A percentile compares a stretch with the other conserved stretches of the same genome.
These are phyloP conservation scores for Nitzschia putrida DNA, from an alignment of 108 stramenopile genomes.

Conservation along the genomic window DNA sequence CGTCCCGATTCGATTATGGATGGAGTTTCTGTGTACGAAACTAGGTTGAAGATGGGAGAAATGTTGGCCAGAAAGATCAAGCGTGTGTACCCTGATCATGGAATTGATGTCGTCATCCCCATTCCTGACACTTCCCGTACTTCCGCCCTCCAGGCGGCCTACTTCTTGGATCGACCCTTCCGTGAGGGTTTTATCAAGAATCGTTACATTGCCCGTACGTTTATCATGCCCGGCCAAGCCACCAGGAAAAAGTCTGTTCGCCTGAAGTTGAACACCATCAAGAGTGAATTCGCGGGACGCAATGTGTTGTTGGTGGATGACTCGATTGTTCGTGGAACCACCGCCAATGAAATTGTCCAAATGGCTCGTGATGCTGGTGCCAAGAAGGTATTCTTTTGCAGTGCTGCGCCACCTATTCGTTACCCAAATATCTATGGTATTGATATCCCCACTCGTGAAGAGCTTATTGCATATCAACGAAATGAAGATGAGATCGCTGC, in stretches of 20 bases:
- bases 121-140: conserved; percentile 98
- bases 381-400: conserved; percentile 90
- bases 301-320: conserved; percentile 97
- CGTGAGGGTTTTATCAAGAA: conserved; percentile 99
- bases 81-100: conserved; percentile 85
- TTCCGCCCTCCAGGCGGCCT: conserved; percentile 92
- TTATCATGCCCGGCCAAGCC: conserved; percentile 99
- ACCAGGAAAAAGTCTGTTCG: conserved; percentile 95
- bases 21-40: conserved; percentile 95
- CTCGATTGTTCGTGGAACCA: conserved; percentile 97
- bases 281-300: conserved; percentile 83
- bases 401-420: conserved; percentile 97
- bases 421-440: conserved; percentile 99
- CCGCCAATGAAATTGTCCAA: conserved; percentile 94
- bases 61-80: conserved; percentile 89
- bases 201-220: conserved; percentile 98
- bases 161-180: conserved; percentile 83
- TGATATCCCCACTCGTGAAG: conserved; percentile 95
- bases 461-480: conserved; percentile 93
- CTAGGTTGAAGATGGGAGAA: conserved; percentile 96
- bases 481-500: conserved; percentile 86
- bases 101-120: conserved; percentile 97
- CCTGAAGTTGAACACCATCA: conserved; percentile 98
- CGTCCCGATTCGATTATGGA: conserved; percentile 99
- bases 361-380: conserved; percentile 99